Evolutionary conservation across 1,139 yeast genomes (phyloP), one percentile per base, ranked within the genome.

Genomic region (Tardiomyces depauwii): DNA sequence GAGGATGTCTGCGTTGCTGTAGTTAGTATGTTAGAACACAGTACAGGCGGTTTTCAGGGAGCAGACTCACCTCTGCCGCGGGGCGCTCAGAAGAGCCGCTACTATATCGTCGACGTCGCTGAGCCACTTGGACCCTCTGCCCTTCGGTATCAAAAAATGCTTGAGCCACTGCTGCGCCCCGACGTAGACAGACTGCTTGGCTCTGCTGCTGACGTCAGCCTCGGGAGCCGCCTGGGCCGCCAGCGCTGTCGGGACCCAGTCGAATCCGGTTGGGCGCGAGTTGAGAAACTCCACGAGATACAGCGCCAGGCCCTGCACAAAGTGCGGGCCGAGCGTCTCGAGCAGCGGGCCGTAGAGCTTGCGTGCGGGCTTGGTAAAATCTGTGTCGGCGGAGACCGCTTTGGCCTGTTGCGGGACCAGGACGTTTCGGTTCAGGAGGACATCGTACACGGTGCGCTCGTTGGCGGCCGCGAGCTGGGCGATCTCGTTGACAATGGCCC

Each of bases 361-460:
- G 11, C 18, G 11, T 2, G 39, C 39, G 18, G 18, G 19, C 19
- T 36, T 36, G 19, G 19, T 16, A 6, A 47, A 21, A 10, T 30
- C 36, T 13, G 36, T 11, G 33, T 28, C 27, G 18, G 27, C 18
- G 4, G 33, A 19, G 18, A 4, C n/a, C 5, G 19, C 33, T 5
- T 12, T 12, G 3, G n/a, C 16, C 16, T 12, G 16, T 30, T 30
- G 36, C 2, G 63, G 68, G 41, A 63, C 47, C 18, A 64, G 49
- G 2, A 63, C 60, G 47, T 63, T 64, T 44, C 53, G 53, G 14
- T 52, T 43, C 16, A 59, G 39, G 39, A 64, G 47, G 1, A 60
- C 63, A 4, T 50, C 52, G 18, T 55, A 41, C 16, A 63, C 49
- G n/a, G 45, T 39, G 21, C 48, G 53, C 46, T 51, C 60, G 25